These are phyloP conservation scores for Globisporangium spinosum DNA, from an alignment of 352 stramenopile genomes.

Conservation along the genomic window DNA sequence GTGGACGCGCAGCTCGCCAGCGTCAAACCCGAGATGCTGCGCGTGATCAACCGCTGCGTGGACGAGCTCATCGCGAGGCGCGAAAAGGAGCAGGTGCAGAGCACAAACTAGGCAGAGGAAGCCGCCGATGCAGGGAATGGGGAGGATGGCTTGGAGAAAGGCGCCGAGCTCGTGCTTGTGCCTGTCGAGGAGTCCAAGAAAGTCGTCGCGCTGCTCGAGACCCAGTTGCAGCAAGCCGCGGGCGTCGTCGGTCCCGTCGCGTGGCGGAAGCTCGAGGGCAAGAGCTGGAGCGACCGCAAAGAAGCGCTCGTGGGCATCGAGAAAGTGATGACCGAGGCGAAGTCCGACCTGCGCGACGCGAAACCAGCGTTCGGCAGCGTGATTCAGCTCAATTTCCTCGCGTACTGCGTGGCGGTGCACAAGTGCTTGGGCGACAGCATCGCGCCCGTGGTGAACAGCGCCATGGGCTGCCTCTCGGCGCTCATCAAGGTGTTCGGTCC, in stretches of 20 bases:
- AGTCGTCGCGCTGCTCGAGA: constrained; percentile 41
- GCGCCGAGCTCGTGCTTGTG: constrained; percentile 33
- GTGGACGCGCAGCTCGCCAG: constrained; percentile 36
- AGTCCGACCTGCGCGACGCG: constrained; percentile 64
- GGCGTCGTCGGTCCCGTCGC: constrained; percentile 54
- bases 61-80: constrained; percentile 58
- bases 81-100: constrained; percentile 36
- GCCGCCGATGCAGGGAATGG: constrained; percentile 5
- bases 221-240: constrained; percentile 33
- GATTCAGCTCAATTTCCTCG: constrained; percentile 61
- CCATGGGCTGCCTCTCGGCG: constrained; percentile 62
- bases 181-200: constrained; percentile 50
- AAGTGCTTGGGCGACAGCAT: constrained; percentile 61
- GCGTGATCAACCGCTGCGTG: constrained; percentile 66
- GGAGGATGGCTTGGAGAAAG: constrained; percentile 27
- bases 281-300: constrained; percentile 81
- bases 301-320: constrained; percentile 76
- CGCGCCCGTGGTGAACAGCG: constrained; percentile 69
- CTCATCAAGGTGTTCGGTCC: constrained; percentile 75
- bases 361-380: constrained; percentile 54
- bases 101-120: constrained; percentile 48
- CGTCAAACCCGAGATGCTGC: constrained; percentile 75
- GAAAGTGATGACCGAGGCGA: constrained; percentile 62
- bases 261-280: constrained; percentile 78
- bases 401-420: constrained; percentile 61